Base-by-base conservation (phyloP, 176 grass and related monocot species). In the Oropetium thomaeum region DNA sequence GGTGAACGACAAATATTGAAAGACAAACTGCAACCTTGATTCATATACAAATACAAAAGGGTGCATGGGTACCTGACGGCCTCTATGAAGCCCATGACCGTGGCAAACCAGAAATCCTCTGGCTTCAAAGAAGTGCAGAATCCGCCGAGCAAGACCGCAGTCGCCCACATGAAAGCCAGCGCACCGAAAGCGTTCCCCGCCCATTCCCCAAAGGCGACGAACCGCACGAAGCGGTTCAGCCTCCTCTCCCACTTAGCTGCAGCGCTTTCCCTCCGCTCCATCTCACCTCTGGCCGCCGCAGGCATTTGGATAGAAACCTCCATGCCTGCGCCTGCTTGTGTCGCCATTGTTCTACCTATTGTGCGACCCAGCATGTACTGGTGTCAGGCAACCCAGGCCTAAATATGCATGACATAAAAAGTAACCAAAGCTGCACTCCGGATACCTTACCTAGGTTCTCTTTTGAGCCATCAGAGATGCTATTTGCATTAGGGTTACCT, bases 151-250 rank as follows among this genome's bases (percentile, higher is more conserved):
- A 74, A 10, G 34, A 74, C 52, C 4, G 1, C 71, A 22, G 71
- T 74, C 8, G 71, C 71, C 71, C 70, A 74, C 3, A 42, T 3
- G 23, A 74, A 74, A 8, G 71, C 52, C 14, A 74, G 15, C 4
- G 70, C 53, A 2, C 71, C 52, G 23, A 74, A 42, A 29, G 53
- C 70, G 52, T 73, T 58, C 3, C 70, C 51, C 13, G 34, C 14
- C 51, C 70, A 39, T 22, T 73, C 70, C 1, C 5, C 7, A 3
- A 39, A 73, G 52, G 70, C 71, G 11, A 74, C 35, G 20, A 42
- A 27, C 0, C 8, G 34, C n/a, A 74, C 71, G 26, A 74, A 74
- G 1, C 4, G 3, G 71, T 74, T 74, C 1, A 59, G 34, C 7
- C 35, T 20, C 71, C 4, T 19, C 23, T 68, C 40, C 19, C 3